A percentile compares a stretch with the other conserved stretches of the same genome.
Conservation (phyloP, 139 green algal species). For the Bryopsis sp. region DNA sequence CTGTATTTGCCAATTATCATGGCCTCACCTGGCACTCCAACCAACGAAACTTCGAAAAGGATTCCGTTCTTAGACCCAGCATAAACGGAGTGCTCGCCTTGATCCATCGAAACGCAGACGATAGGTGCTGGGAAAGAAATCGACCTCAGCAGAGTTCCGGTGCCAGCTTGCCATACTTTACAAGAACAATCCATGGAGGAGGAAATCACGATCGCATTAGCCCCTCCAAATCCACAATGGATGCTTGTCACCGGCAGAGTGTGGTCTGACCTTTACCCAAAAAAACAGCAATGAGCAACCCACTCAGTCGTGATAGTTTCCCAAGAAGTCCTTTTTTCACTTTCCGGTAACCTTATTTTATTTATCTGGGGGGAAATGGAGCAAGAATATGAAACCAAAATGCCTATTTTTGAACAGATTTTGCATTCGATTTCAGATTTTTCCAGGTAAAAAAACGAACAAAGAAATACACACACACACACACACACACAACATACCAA, state of each 20-base stretch:
- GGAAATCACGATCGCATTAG: slow-evolving; percentile 45
- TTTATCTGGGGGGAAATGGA: neutral
- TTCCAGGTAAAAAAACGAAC: neutral
- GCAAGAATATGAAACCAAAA: neutral
- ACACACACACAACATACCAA: slow-evolving; percentile 32
- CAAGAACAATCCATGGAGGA: slow-evolving; percentile 63
- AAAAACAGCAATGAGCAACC: slow-evolving; percentile 1
- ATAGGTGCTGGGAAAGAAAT: slow-evolving; percentile 50
- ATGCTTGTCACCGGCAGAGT: slow-evolving; percentile 71
- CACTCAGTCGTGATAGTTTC: slow-evolving; percentile 4
- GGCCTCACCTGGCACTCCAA: neutral
- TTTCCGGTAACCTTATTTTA: neutral
- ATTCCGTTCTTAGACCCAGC: slow-evolving; percentile 58
- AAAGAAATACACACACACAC: neutral
- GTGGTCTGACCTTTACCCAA: slow-evolving; percentile 80
- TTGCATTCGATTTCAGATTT: slow-evolving; percentile 11
- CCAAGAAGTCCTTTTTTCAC: slow-evolving; percentile 6
- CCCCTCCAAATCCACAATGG: slow-evolving; percentile 35
- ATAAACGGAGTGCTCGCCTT: slow-evolving; percentile 65
- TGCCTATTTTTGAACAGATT: neutral
- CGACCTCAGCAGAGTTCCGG: slow-evolving; percentile 44
- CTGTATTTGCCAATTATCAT: neutral
- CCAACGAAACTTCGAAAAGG: slow-evolving; percentile 63
- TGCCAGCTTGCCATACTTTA: slow-evolving; percentile 51
- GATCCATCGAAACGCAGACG: slow-evolving; percentile 45